Evolutionary conservation across 2,329 filamentous ascomycete genomes (phyloP).

Genomic region (Magnaporthiopsis poae): DNA sequence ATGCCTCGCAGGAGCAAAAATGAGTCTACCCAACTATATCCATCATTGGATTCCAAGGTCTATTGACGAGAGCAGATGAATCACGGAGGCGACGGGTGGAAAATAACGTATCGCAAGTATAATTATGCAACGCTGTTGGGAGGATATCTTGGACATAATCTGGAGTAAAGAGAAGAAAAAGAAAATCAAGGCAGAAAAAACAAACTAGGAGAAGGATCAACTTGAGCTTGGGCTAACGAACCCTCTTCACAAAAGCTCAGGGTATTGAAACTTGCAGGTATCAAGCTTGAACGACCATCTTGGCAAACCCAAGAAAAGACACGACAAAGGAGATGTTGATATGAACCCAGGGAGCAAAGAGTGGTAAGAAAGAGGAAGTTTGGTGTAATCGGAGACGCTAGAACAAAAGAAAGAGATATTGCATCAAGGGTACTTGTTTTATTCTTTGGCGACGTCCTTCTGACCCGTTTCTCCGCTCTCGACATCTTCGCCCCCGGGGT

Average conservation of each 20-base stretch:
- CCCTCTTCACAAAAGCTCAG: neutral
- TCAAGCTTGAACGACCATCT: neutral
- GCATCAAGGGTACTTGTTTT: neutral
- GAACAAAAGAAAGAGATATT: neutral
- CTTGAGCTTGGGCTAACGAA: neutral
- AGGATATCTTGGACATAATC: neutral
- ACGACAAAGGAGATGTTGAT: neutral
- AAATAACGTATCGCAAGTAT: neutral
- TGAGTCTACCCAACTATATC: too few species aligned
- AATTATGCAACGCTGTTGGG: neutral
- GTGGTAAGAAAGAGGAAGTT: neutral
- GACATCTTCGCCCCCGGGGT: constrained; percentile 1
- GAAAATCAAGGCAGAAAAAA: constrained; percentile 9
- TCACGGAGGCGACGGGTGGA: neutral
- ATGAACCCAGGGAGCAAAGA: neutral
- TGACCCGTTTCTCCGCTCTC: neutral
- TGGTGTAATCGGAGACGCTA: neutral
- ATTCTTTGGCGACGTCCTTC: neutral
- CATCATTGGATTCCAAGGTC: neutral
- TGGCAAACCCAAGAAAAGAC: neutral
- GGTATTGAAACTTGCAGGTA: neutral
- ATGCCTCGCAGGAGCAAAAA: too few species aligned
- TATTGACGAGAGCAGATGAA: neutral
- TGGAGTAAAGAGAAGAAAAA: neutral
- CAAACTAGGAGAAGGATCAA: constrained; percentile 1